Conservation (phyloP, 768 basidiomycete genomes). For the Phylloporus scabripes region DNA sequence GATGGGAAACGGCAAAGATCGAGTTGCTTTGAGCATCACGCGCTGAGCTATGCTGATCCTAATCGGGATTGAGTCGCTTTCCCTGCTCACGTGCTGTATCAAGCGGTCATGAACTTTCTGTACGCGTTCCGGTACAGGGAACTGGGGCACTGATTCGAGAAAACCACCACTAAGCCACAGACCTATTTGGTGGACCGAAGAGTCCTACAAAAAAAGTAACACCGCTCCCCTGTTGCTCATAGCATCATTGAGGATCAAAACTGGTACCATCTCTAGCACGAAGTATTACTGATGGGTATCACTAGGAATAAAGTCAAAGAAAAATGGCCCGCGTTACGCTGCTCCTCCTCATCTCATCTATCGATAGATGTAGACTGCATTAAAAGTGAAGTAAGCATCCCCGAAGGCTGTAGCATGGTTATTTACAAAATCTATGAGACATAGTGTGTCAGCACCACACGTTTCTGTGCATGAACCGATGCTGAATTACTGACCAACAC, state of each 20-base stretch:
- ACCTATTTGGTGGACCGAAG: too few species aligned
- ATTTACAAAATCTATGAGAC: conserved; percentile 29
- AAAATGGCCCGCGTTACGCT: not conserved
- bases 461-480: not conserved
- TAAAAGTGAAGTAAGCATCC: conserved; percentile 39
- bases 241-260: too few species aligned
- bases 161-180: too few species aligned
- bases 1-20: conserved; percentile 9
- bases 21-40: conserved; percentile 5
- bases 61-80: conserved; percentile 15
- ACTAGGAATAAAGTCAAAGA: not conserved
- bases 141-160: too few species aligned
- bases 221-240: too few species aligned
- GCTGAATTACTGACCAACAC: conserved; percentile 17
- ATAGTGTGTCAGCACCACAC: not conserved
- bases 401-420: conserved; percentile 35
- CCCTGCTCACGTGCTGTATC: not conserved
- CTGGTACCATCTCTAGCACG: not conserved
- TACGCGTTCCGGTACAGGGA: too few species aligned
- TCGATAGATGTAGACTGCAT: conserved; percentile 33
- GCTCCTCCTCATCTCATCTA: not conserved
- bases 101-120: too few species aligned
- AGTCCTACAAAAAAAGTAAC: too few species aligned
- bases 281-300: not conserved
- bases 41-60: conserved; percentile 5